Base-by-base conservation (phyloP, 108 stramenopile species). In the Nannochloropsis oceanica region DNA sequence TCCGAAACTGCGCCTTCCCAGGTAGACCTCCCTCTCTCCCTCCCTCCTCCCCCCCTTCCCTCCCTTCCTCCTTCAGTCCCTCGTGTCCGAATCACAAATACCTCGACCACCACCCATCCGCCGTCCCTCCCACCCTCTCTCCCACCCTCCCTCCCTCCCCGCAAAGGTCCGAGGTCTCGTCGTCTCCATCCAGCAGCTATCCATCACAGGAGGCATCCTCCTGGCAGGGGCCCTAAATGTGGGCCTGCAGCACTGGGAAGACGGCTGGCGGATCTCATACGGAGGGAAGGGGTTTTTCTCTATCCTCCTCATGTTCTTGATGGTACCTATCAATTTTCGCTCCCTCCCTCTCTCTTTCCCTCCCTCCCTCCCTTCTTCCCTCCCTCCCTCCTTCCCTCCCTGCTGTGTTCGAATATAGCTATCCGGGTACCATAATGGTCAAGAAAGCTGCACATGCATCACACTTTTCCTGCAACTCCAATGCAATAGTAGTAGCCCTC, bases 181-280 rank as follows among this genome's bases (percentile, higher is more conserved):
- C 22, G 59, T 73, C 59, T 73, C 59, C 13, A 86, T 91, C 13
- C 89, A 89, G 91, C 91, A 91, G 84, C 25, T 91, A 22, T 88
- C 89, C 34, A 91, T 91, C 81, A 87, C 87, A 7, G 26, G 81
- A 8, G 90, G 90, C 42, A 91, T 91, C 44, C 84, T 91, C 0
- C 59, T 90, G 80, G 90, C 84, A 12, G 81, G 80, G 13, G 80
- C 46, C 79, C 26, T 80, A 26, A 90, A 90, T 50, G 79, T 90
- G 59, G 84, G 90, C 79, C 50, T 90, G 10, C 43, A 59, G 26
- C 46, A 89, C 18, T 90, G 88, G 90, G 82, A 86, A 22, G 83
- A 89, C 14, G 90, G 90, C 25, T 90, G 90, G 90, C 90, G 90
- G 50, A 85, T 90, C 26, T 83, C 81, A 10, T 90, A 90, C 82